Evolutionary conservation across 1,284 basidiomycete species (phyloP).

Genomic region (Hypsizygus ulmarius): DNA sequence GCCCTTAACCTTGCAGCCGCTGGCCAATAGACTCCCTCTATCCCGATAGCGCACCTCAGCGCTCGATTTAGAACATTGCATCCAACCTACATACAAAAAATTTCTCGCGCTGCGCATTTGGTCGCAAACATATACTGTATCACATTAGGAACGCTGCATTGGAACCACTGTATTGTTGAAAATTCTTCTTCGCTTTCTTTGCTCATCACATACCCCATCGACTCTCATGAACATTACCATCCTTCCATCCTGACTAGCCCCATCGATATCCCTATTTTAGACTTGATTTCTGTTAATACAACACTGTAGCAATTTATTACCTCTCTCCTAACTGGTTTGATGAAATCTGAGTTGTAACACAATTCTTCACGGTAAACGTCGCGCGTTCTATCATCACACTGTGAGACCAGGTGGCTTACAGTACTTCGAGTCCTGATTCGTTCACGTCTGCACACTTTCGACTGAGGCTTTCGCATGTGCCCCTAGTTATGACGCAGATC

Average conservation of each 20-base stretch:
- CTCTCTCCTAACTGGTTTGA: background rate
- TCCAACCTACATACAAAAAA: background rate
- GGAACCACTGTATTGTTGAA: constrained; percentile 11
- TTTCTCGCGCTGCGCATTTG: constrained; percentile 2
- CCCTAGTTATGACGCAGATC: too few relatives aligned
- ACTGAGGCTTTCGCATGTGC: too few relatives aligned
- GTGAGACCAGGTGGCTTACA: too few relatives aligned
- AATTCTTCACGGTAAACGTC: too few relatives aligned
- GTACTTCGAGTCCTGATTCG: too few relatives aligned
- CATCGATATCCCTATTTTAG: background rate
- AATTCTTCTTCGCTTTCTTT: background rate
- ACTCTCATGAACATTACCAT: background rate
- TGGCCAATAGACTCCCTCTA: constrained; percentile 22
- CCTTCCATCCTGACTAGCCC: background rate
- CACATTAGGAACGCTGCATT: constrained; percentile 10
- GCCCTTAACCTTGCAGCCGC: constrained; percentile 59
- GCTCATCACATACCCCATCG: constrained; percentile 1
- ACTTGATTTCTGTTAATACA: constrained; percentile 1
- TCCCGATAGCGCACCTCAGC: background rate
- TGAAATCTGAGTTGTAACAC: too few relatives aligned
- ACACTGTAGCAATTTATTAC: constrained; percentile 6
- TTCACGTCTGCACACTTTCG: too few relatives aligned
- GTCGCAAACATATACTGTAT: constrained; percentile 15
- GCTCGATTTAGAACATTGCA: background rate
- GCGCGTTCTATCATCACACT: too few relatives aligned